Evolutionary conservation across 139 green algal species (phyloP).

Genomic region (Picochlorum sp.): DNA sequence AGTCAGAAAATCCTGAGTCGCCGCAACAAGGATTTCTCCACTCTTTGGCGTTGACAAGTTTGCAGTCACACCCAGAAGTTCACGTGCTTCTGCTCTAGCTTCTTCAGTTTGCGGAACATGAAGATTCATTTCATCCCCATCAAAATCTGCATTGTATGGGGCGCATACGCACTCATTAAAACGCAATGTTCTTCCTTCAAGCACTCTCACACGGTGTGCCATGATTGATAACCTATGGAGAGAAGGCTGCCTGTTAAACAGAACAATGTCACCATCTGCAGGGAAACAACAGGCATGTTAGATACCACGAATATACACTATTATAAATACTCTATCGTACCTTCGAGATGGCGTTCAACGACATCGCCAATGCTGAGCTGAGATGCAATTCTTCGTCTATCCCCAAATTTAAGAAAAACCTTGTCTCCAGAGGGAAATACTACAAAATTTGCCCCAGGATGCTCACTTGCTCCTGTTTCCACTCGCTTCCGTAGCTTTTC

Average conservation of each 20-base stretch:
- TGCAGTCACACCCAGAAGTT: constrained; percentile 83
- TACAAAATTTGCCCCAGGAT: constrained; percentile 92
- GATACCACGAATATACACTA: neutral
- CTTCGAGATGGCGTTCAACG: constrained; percentile 84
- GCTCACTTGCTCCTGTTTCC: constrained; percentile 46
- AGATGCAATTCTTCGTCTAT: constrained; percentile 72
- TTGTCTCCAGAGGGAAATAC: constrained; percentile 46
- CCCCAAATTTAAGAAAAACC: constrained; percentile 77
- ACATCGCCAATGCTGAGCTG: constrained; percentile 83
- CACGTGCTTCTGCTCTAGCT: constrained; percentile 79
- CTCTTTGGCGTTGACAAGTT: constrained; percentile 97
- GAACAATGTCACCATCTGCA: constrained; percentile 84
- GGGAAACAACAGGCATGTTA: neutral
- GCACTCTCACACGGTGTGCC: constrained; percentile 80
- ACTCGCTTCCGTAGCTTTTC: constrained; percentile 66
- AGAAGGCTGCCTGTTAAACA: constrained; percentile 98
- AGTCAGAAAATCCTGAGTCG: constrained; percentile 97
- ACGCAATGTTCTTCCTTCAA: constrained; percentile 83
- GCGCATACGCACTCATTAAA: constrained; percentile 98
- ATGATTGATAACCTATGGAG: constrained; percentile 98
- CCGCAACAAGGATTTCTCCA: constrained; percentile 87
- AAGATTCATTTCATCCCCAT: constrained; percentile 99
- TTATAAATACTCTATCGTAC: constrained; percentile 7
- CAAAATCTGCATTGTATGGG: constrained; percentile 99
- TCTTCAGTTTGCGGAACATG: constrained; percentile 96